phyloP scores from a whole-genome alignment of 371 early-diverging fungal genomes.

The Funneliformis caledonium region DNA sequence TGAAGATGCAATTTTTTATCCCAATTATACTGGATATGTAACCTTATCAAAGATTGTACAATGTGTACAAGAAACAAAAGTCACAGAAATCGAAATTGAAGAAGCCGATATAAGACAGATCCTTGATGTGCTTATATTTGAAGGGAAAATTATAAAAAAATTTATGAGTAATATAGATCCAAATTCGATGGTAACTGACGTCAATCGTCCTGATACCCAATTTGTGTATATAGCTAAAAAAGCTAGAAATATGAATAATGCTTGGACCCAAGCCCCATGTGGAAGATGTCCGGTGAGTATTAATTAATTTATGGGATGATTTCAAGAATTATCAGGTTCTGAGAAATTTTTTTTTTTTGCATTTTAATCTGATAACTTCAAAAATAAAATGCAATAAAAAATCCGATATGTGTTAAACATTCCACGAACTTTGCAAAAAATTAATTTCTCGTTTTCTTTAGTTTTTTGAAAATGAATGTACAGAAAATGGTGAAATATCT shows the following conservation, averaged over 20 bases:
- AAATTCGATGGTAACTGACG: neutral
- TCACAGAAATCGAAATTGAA: conserved; percentile 22
- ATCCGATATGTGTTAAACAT: neutral
- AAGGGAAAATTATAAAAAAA: conserved; percentile 25
- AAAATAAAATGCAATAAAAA: neutral
- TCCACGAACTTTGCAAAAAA: neutral
- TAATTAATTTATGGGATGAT: neutral
- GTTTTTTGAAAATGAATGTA: conserved; percentile 30
- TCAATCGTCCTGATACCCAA: neutral
- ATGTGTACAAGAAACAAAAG: conserved; percentile 25
- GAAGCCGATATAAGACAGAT: conserved; percentile 25
- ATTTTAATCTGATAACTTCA: neutral
- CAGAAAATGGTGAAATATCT: conserved; percentile 27
- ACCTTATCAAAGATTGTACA: conserved; percentile 16
- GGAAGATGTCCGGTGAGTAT: conserved; percentile 23
- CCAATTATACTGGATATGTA: neutral
- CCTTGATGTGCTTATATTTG: conserved; percentile 15
- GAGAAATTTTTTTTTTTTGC: no score
- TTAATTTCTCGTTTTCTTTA: neutral
- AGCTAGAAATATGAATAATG: neutral
- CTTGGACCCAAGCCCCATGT: conserved; percentile 26
- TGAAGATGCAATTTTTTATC: conserved; percentile 9
- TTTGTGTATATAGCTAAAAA: conserved; percentile 21
- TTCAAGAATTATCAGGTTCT: neutral
- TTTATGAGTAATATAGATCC: neutral